Conservation (phyloP, 1,139 yeast genomes). For the Geotrichum citri-aurantii region DNA sequence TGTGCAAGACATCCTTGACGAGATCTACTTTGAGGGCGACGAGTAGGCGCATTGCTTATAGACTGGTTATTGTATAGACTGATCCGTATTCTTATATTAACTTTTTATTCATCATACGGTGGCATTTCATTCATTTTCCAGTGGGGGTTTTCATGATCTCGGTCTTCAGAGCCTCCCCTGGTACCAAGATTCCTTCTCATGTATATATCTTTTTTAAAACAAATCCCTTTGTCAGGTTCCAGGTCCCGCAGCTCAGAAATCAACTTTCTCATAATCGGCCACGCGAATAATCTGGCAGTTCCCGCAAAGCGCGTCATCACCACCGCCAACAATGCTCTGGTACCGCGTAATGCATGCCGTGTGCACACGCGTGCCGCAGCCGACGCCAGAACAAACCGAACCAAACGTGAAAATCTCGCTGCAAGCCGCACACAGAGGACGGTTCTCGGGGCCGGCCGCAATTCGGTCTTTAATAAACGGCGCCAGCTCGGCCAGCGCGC, state of each 20-base stretch:
- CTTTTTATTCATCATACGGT: not conserved
- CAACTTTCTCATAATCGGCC: constrained; percentile 18
- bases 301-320: constrained; percentile 1
- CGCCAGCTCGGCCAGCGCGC: constrained; percentile 27
- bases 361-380: constrained; percentile 31
- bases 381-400: constrained; percentile 32
- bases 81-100: too few relatives aligned
- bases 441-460: constrained; percentile 38
- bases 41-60: not conserved
- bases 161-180: too few relatives aligned
- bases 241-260: too few relatives aligned
- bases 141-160: not conserved
- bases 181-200: too few relatives aligned
- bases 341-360: constrained; percentile 49
- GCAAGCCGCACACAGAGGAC: constrained; percentile 50
- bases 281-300: constrained; percentile 7
- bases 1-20: constrained; percentile 79
- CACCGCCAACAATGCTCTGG: constrained; percentile 5
- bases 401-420: constrained; percentile 55
- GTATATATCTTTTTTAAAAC: too few relatives aligned
- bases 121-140: not conserved
- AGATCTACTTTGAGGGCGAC: constrained; percentile 45
- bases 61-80: not conserved
- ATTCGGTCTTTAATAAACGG: constrained; percentile 41
- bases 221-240: too few relatives aligned